phyloP scores from a whole-genome alignment of 2,329 filamentous ascomycete species.

The Pyrenophora teres region DNA sequence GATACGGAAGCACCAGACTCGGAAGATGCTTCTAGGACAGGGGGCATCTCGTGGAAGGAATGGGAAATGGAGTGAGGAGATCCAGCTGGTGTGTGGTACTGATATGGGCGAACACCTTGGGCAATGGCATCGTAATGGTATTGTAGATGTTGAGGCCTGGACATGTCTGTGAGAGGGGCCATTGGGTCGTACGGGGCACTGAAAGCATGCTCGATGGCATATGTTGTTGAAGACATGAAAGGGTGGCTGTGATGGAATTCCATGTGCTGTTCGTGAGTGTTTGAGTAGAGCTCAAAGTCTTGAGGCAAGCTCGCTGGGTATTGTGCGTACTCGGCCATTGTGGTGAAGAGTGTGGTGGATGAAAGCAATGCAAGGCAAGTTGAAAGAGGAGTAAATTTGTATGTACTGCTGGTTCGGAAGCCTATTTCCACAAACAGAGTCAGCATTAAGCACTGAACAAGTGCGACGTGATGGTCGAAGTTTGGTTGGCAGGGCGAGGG shows the following conservation, averaged over 20 bases:
- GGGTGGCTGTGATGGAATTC: constrained; percentile 39
- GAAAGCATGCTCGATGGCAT: constrained; percentile 44
- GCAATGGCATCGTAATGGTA: constrained; percentile 45
- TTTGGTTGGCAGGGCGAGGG: constrained; percentile 25
- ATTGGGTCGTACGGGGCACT: constrained; percentile 45
- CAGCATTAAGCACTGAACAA: constrained; percentile 34
- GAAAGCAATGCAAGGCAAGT: constrained; percentile 10
- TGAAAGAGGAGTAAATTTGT: constrained; percentile 18
- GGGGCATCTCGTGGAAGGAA: constrained; percentile 54
- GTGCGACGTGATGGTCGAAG: constrained; percentile 17
- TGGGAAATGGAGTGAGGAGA: constrained; percentile 53
- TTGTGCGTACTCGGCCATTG: constrained; percentile 42
- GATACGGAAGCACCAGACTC: constrained; percentile 58
- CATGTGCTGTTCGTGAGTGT: constrained; percentile 38
- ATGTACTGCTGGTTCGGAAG: constrained; percentile 13
- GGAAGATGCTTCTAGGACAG: constrained; percentile 54
- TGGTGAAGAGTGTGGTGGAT: constrained; percentile 25
- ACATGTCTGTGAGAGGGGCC: constrained; percentile 38
- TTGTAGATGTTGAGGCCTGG: constrained; percentile 43
- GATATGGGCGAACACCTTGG: constrained; percentile 45
- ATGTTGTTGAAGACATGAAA: constrained; percentile 36
- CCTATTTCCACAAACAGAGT: constrained; percentile 26
- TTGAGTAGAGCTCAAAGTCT: constrained; percentile 48
- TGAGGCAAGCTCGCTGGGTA: constrained; percentile 41
- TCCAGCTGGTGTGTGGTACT: constrained; percentile 46